A percentile compares a stretch with the other conserved stretches of the same genome.
phyloP scores from a whole-genome alignment of 805 yeast species.

The Ogataea kodamae region DNA sequence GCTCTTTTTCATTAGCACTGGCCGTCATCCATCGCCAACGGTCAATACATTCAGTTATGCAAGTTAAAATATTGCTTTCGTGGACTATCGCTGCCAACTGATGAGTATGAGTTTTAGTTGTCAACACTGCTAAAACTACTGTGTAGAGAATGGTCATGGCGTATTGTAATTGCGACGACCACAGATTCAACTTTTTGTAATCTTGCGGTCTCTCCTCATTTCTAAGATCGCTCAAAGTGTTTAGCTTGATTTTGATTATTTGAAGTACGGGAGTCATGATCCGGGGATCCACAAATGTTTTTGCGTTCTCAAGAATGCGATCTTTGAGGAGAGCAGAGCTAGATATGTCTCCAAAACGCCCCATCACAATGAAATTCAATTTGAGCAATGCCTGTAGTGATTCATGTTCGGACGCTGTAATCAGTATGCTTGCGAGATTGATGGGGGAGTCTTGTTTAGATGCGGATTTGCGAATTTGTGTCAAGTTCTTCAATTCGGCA shows the following conservation, averaged over 20 bases:
- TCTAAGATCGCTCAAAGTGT: conserved; percentile 19
- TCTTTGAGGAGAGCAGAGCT: conserved; percentile 22
- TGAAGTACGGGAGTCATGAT: conserved; percentile 15
- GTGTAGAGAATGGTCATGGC: conserved; percentile 29
- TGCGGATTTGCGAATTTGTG: conserved; percentile 10
- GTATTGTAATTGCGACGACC: conserved; percentile 30
- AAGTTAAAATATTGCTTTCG: conserved; percentile 39
- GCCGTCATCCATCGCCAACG: conserved; percentile 57
- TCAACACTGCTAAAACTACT: conserved; percentile 14
- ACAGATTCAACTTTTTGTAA: conserved; percentile 9
- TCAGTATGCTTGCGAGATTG: neutral
- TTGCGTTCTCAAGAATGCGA: conserved; percentile 24
- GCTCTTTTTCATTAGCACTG: conserved; percentile 23
- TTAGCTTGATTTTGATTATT: conserved; percentile 13
- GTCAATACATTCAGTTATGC: conserved; percentile 51
- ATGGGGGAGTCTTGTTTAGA: conserved; percentile 9
- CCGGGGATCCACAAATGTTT: conserved; percentile 18
- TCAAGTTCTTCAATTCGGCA: conserved; percentile 29
- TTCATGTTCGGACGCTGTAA: neutral
- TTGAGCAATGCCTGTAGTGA: conserved; percentile 17
- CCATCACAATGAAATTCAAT: conserved; percentile 30
- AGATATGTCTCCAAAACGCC: conserved; percentile 25
- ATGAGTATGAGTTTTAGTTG: conserved; percentile 8
- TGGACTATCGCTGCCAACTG: conserved; percentile 13
- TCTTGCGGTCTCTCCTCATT: conserved; percentile 18